Base-by-base conservation (phyloP, 306 rosid genomes). In the Castanospermum australe region DNA sequence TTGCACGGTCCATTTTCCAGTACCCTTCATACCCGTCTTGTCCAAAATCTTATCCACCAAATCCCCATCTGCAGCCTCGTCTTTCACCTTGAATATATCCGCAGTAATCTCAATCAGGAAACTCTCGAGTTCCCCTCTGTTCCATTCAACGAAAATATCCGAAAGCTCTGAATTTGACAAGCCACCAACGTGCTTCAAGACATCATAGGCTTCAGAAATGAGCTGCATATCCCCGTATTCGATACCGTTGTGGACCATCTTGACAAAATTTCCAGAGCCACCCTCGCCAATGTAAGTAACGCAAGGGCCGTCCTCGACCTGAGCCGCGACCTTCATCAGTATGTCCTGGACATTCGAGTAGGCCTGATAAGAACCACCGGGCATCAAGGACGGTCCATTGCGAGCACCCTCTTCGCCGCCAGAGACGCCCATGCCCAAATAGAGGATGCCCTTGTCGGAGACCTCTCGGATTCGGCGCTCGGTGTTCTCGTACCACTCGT, bases 321-420 rank as follows among this genome's bases (percentile, higher is more conserved):
- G 99, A 5, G 99, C 99, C 0, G 99, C 99, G 42, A 94, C 79
- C 71, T 85, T 89, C 64, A 24, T 62, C n/a, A 94, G 75, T 50
- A 94, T 92, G 6, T 94, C 97, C 38, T 89, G 87, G 28, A 94
- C 86, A 24, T 94, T 89, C 0, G 60, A 11, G 56, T 92, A 94
- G 0, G 97, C 99, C 57, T 85, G 67, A 55, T 42, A 67, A 33
- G 93, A 88, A 0, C 99, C 99, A 0, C 97, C 99, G 8, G 99
- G 99, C 99, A 94, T 94, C 36, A 92, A 80, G 0, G 97, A 91
- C 0, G 99, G 99, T 0, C 99, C 97, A n/a, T 86, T 4, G 4
- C 97, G 88, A 0, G 99, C 99, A 1, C 99, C 99, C 0, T 94
- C 99, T 78, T 94, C 99, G 5, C 97, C 97, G 1, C 99, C 99